Base-by-base conservation (phyloP, 768 basidiomycete species). In the Boletus reticuloceps region DNA sequence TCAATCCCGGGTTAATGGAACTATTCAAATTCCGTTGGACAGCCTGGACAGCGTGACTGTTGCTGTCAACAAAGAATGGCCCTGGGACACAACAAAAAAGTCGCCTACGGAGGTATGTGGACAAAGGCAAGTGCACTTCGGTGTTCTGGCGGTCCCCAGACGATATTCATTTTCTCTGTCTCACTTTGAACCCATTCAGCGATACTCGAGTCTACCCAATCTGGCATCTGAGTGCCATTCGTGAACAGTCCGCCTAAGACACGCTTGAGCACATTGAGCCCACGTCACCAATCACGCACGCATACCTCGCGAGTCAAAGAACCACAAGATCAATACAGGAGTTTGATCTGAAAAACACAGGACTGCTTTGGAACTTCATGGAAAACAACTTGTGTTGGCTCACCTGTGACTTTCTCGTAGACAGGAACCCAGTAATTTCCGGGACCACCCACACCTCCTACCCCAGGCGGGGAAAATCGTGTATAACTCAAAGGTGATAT, bases 391-490 rank as follows among this genome's bases (percentile, higher is more conserved):
- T 4, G 9, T 47, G 5, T 27, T 29, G 6, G 50, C 55, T 27
- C 19, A 78, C 80, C 79, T 27, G 62, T 56, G 9, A 32, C 42
- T 22, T 61, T 66, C 39, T 65, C 65, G 58, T 79, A 82, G 14
- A 90, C 82, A 4, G 89, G 88, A 36, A 91, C 85, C 89, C 88
- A 89, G 61, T 89, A 89, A 58, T 84, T 89, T 31, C 83, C 86
- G 2, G 82, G 81, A 9, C 88, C 87, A 27, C 78, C 79, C 25
- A 67, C 63, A 0, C 87, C 87, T 9, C 88, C 86, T n/a, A 88
- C 74, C 11, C 84, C 82, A 13, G 74, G 64, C 2, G 85, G 85
- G 5, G 83, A 78, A 54, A 71, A 59, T 7, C 86, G 81, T 0
- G 87, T 89, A 63, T 89, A 89, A 59, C 82, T 85, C 40, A 80